Evolutionary conservation across 768 basidiomycete species (phyloP), one percentile per base, ranked within the genome.

Genomic region (Neoboletus subvelutipes): DNA sequence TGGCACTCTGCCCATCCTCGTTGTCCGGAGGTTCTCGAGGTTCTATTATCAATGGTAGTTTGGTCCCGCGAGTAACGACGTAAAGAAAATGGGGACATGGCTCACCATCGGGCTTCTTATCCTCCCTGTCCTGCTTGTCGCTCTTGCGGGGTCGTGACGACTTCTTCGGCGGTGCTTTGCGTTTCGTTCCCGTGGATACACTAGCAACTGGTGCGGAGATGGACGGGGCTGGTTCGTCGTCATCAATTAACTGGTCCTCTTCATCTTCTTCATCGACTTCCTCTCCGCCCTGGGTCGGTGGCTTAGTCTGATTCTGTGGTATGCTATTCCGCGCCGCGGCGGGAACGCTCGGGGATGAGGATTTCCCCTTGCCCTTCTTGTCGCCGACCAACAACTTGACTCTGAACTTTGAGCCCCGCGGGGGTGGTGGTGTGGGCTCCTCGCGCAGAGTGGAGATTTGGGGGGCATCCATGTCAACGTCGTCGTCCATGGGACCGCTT

Each of bases 241-340:
- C 89, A 71, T 92, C 89, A 62, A 90, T 86, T 61, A 91, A 81
- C 63, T 90, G 84, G 75, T 92, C 89, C 73, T 90, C 87, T 69
- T 88, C 87, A 0, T 81, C 81, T 33, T 88, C 86, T 9, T 83
- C 85, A 12, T 81, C 81, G 17, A 78, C 81, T 34, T 85, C 85
- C 24, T 83, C 82, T 15, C 77, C 80, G 45, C 67, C 60, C 24
- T 50, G 62, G 20, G 58, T 36, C 10, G 22, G 74, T 29, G 64
- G 59, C 53, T 66, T 61, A 5, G 57, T 53, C 33, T 49, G 62
- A 39, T 55, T 62, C 20, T 50, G 70, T 24, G 60, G 55, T 55
- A 40, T 43, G 50, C 28, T 52, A 58, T 72, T 71, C 47, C 70
- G 68, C 29, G 45, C 52, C 9, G 41, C 48, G 24, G 47, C 22